These are phyloP conservation scores for Tephrocybe sp. DNA, from an alignment of 768 basidiomycete genomes.

Conservation along the genomic window DNA sequence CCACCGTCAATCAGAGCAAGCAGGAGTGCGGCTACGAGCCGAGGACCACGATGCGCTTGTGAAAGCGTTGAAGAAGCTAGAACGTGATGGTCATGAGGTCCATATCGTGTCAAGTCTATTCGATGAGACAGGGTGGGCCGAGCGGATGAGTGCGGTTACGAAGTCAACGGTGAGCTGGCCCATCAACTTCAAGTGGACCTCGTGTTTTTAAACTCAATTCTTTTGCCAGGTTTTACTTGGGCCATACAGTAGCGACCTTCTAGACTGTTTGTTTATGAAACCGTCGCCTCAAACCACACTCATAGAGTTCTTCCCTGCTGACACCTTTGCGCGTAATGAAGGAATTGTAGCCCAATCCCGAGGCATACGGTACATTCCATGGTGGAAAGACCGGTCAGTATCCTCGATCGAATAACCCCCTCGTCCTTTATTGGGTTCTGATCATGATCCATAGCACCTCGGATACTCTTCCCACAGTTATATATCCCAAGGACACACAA, in stretches of 20 bases:
- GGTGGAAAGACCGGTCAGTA: conserved; percentile 36
- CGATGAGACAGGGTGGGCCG: conserved; percentile 51
- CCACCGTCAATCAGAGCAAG: conserved; percentile 51
- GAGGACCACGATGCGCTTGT: conserved; percentile 63
- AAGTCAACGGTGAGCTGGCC: conserved; percentile 58
- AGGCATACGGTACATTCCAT: conserved; percentile 57
- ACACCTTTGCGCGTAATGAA: conserved; percentile 62
- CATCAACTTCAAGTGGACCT: not conserved
- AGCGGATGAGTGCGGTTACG: conserved; percentile 61
- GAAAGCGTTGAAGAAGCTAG: conserved; percentile 50
- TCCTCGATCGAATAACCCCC: not conserved
- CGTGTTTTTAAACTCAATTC: conserved; percentile 8
- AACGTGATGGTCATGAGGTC: conserved; percentile 51
- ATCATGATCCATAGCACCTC: conserved; percentile 25
- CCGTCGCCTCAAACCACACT: conserved; percentile 57
- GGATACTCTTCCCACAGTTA: conserved; percentile 31
- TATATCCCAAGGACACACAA: conserved; percentile 20
- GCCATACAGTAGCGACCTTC: conserved; percentile 55
- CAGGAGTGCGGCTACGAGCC: conserved; percentile 46
- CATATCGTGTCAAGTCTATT: conserved; percentile 49
- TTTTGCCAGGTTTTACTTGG: conserved; percentile 54
- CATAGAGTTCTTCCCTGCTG: conserved; percentile 74
- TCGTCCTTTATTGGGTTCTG: not conserved
- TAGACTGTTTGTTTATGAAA: conserved; percentile 71
- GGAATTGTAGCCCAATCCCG: conserved; percentile 53